Base-by-base conservation (phyloP, 2,329 filamentous ascomycete species). In the Epicoccum nigrum region DNA sequence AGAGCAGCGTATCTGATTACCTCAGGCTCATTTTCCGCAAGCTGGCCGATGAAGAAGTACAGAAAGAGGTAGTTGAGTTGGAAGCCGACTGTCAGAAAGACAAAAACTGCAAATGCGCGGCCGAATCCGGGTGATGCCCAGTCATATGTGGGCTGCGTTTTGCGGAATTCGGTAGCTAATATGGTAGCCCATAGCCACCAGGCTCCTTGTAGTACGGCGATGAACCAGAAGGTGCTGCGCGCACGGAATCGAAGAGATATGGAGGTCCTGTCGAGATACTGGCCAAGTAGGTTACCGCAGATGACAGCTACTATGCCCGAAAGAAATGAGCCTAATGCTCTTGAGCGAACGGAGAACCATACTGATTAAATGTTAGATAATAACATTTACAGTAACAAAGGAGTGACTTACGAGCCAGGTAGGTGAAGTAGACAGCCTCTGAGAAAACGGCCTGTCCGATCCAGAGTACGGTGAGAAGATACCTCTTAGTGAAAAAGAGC, bases 171-270 rank as follows among this genome's bases (percentile, higher is more conserved):
- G 0, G 86, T 85, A 0, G 85, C 85, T 2, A 88, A 70, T 2
- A 90, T 72, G 0, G 86, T 88, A 0, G 81, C 83, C 87, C 88
- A 91, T 3, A 84, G 76, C 87, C 88, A 91, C 82, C 86, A 89
- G 0, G 77, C 86, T 0, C 87, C 87, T 60, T 89, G 86, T 0
- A 87, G 61, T 0, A 78, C 73, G 13, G 81, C 75, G 34, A 86
- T 79, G 3, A 75, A 49, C 54, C 73, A 76, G 60, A 88, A 89
- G 0, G 83, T 76, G 3, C 68, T 76, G 3, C 86, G 76, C 2
- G 81, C 77, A 4, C 86, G 78, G 0, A 72, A 66, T 53, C 80
- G 82, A 3, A 88, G 73, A 0, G 83, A 69, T 4, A 87, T 68
- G 0, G 74, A 72, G 1, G 76, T 80, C n/a, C 76, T 78, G 56